Evolutionary conservation across 768 basidiomycete species (phyloP).

Genomic region (Suillus plorans): DNA sequence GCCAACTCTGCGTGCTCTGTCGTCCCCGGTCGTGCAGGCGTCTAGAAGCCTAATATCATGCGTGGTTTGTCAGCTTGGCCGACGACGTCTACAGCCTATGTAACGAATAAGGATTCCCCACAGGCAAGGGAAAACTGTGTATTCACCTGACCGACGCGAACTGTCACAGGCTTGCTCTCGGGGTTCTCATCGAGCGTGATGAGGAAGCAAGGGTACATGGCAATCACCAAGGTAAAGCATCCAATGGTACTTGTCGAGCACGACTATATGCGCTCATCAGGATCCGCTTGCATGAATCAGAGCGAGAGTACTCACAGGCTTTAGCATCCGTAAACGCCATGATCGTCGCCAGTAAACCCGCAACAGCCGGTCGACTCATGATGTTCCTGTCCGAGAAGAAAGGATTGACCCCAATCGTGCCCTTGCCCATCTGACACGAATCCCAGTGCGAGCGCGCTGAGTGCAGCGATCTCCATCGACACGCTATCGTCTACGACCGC

Average conservation of each 20-base stretch:
- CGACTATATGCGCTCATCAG: slow-evolving; percentile 49
- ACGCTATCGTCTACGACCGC: slow-evolving; percentile 76
- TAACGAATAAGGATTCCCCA: slow-evolving; percentile 7
- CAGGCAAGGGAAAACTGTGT: background rate
- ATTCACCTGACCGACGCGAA: slow-evolving; percentile 87
- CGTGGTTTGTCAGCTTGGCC: slow-evolving; percentile 97
- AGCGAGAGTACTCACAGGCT: slow-evolving; percentile 63
- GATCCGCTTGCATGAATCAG: background rate
- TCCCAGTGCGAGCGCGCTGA: slow-evolving; percentile 86
- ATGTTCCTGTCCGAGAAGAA: slow-evolving; percentile 93
- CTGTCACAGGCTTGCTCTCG: slow-evolving; percentile 82
- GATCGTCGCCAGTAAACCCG: slow-evolving; percentile 83
- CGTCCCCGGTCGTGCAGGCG: slow-evolving; percentile 92
- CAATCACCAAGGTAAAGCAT: slow-evolving; percentile 96
- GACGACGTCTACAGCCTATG: slow-evolving; percentile 91
- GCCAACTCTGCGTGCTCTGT: slow-evolving; percentile 94
- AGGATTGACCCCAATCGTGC: slow-evolving; percentile 94
- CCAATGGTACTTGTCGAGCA: slow-evolving; percentile 97
- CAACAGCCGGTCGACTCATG: slow-evolving; percentile 86
- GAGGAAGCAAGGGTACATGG: slow-evolving; percentile 98
- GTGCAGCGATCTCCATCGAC: slow-evolving; percentile 85
- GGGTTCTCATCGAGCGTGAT: slow-evolving; percentile 95
- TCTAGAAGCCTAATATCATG: slow-evolving; percentile 97
- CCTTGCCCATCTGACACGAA: slow-evolving; percentile 99
- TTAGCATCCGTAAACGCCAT: slow-evolving; percentile 94